Evolutionary conservation across 345 rosid genomes (phyloP).

Genomic region (Carallia pectinifolia): DNA sequence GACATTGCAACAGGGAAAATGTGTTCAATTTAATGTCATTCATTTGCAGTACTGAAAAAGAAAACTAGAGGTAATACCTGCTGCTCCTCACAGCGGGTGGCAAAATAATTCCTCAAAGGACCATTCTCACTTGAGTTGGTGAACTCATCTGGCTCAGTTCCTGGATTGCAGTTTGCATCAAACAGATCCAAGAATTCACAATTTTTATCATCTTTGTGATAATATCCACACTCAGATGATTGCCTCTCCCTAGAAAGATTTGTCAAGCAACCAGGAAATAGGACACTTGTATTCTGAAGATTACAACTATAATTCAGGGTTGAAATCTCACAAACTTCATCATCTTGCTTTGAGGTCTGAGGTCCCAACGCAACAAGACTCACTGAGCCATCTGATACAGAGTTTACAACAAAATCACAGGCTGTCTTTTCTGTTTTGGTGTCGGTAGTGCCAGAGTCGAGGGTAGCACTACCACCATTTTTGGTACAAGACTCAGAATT

Average conservation of each 20-base stretch:
- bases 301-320: conserved; percentile 31
- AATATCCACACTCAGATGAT: conserved; percentile 38
- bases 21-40: not conserved
- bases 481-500: conserved; percentile 31
- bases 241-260: conserved; percentile 44
- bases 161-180: conserved; percentile 31
- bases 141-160: conserved; percentile 30
- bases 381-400: conserved; percentile 36
- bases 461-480: conserved; percentile 32
- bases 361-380: conserved; percentile 28
- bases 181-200: conserved; percentile 26
- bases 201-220: conserved; percentile 23
- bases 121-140: conserved; percentile 39
- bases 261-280: conserved; percentile 27
- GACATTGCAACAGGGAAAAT: no score
- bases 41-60: not conserved
- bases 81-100: conserved; percentile 48
- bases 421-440: conserved; percentile 36
- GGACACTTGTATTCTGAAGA: conserved; percentile 33
- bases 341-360: conserved; percentile 30
- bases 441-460: conserved; percentile 34
- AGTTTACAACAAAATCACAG: conserved; percentile 33
- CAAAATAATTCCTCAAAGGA: conserved; percentile 34
- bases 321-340: conserved; percentile 41
- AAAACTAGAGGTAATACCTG: conserved; percentile 27